Conservation (phyloP, 495 filamentous ascomycete species). For the Bombardia bombarda region DNA sequence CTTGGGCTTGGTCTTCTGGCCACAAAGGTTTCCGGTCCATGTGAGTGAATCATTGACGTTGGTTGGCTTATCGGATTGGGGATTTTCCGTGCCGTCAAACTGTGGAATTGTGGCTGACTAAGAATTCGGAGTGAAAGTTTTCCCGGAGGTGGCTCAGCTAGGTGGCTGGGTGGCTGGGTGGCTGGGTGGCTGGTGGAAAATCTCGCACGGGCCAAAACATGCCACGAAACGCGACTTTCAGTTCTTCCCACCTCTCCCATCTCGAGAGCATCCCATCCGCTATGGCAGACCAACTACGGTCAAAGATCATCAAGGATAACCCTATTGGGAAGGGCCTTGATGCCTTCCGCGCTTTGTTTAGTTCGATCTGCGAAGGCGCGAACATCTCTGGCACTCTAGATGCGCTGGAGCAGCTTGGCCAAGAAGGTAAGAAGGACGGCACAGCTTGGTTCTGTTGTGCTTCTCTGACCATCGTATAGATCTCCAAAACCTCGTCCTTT, state of each 20-base stretch:
- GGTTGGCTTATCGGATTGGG: slow-evolving; percentile 1
- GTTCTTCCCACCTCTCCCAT: slow-evolving; percentile 1
- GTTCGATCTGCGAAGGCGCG: slow-evolving; percentile 16
- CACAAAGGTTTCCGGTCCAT: slow-evolving; percentile 1
- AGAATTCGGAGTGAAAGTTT: slow-evolving; percentile 1
- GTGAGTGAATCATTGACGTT: slow-evolving; percentile 1
- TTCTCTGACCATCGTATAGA: slow-evolving; percentile 15
- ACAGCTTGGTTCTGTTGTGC: slow-evolving; percentile 6
- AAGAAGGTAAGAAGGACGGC: slow-evolving; percentile 18
- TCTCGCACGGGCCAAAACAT: slow-evolving; percentile 1
- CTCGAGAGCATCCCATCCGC: slow-evolving; percentile 4
- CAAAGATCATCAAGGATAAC: slow-evolving; percentile 22
- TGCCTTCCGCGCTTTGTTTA: slow-evolving; percentile 24
- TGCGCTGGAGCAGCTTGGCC: slow-evolving; percentile 20
- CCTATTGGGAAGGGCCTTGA: slow-evolving; percentile 29
- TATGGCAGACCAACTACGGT: slow-evolving; percentile 15
- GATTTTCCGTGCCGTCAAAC: slow-evolving; percentile 1
- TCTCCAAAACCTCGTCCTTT: slow-evolving; percentile 10
- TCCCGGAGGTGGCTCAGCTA: slow-evolving; percentile 1
- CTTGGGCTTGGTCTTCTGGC: slow-evolving; percentile 1
- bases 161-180: no score
- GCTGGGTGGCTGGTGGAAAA: no score
- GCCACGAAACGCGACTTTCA: slow-evolving; percentile 18
- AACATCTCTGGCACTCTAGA: slow-evolving; percentile 15
- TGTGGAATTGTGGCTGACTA: background rate